Evolutionary conservation across 495 filamentous ascomycete genomes (phyloP).

Genomic region (Aspergillus leporis): DNA sequence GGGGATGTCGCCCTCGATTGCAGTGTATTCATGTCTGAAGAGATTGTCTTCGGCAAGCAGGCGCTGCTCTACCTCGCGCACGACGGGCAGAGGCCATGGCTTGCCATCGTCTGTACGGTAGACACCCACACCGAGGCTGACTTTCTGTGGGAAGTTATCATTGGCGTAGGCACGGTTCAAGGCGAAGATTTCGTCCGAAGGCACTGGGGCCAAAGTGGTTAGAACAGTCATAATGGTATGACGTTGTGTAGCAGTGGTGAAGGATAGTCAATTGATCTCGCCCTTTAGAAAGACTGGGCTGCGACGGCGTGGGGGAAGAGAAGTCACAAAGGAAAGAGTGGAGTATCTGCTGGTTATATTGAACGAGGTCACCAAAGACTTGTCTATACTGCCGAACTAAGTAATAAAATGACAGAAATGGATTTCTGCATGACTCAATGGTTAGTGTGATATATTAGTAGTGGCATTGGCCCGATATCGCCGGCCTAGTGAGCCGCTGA

Average conservation of each 20-base stretch:
- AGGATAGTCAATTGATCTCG: neutral
- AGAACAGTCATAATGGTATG: constrained; percentile 35
- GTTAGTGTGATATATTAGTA: constrained; percentile 4
- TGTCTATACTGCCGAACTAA: neutral
- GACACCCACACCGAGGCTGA: constrained; percentile 49
- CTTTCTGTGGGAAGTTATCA: constrained; percentile 47
- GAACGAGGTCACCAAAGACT: neutral
- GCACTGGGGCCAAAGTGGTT: constrained; percentile 37
- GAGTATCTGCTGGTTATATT: neutral
- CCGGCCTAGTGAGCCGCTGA: constrained; percentile 11
- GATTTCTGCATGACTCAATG: constrained; percentile 12
- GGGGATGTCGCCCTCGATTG: constrained; percentile 47
- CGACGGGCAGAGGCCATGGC: constrained; percentile 52
- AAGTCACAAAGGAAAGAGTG: neutral
- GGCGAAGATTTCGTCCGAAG: constrained; percentile 52
- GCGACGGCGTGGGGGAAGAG: neutral
- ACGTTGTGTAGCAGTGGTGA: neutral
- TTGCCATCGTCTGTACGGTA: constrained; percentile 55
- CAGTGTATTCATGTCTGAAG: constrained; percentile 49
- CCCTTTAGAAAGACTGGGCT: neutral
- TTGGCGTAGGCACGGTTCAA: constrained; percentile 43
- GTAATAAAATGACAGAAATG: constrained; percentile 4
- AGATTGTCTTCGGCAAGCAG: constrained; percentile 39
- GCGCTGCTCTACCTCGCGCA: constrained; percentile 45
- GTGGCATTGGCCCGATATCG: constrained; percentile 24